Conservation (phyloP, 2,329 filamentous ascomycete species). For the Helotiales sp. region DNA sequence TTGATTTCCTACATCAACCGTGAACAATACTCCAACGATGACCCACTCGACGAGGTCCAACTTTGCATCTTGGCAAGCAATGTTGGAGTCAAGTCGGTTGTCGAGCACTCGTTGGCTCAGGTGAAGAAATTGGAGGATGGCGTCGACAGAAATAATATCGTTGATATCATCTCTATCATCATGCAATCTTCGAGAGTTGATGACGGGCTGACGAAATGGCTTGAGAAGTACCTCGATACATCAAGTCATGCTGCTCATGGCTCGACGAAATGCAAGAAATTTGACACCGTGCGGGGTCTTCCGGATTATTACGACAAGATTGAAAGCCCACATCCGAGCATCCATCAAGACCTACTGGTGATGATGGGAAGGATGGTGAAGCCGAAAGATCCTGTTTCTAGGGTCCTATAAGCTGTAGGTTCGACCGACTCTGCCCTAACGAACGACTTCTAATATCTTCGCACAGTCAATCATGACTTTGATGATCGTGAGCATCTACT, state of each 20-base stretch:
- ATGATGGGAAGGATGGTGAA: not conserved
- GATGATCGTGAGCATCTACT: too few relatives aligned
- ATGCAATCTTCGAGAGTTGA: conserved; percentile 25
- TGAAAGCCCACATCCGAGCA: not conserved
- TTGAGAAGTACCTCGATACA: conserved; percentile 19
- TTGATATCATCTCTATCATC: conserved; percentile 19
- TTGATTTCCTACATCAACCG: conserved; percentile 31
- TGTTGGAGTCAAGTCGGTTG: conserved; percentile 21
- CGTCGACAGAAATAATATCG: conserved; percentile 3
- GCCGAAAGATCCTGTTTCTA: not conserved
- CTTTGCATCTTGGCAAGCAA: conserved; percentile 26
- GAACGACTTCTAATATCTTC: not conserved
- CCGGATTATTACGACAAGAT: conserved; percentile 6
- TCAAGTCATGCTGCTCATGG: not conserved
- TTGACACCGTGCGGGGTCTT: not conserved
- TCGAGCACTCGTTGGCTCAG: conserved; percentile 18
- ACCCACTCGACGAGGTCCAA: conserved; percentile 27
- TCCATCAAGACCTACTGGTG: not conserved
- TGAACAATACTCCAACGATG: conserved; percentile 18
- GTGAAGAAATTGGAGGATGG: conserved; percentile 20
- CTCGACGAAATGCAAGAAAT: not conserved
- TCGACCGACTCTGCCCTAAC: not conserved
- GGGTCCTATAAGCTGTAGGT: not conserved
- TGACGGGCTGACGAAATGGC: conserved; percentile 25
- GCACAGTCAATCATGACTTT: not conserved